Evolutionary conservation across 116 monocot species (phyloP).

Genomic region (Papilionanthe hybrid): DNA sequence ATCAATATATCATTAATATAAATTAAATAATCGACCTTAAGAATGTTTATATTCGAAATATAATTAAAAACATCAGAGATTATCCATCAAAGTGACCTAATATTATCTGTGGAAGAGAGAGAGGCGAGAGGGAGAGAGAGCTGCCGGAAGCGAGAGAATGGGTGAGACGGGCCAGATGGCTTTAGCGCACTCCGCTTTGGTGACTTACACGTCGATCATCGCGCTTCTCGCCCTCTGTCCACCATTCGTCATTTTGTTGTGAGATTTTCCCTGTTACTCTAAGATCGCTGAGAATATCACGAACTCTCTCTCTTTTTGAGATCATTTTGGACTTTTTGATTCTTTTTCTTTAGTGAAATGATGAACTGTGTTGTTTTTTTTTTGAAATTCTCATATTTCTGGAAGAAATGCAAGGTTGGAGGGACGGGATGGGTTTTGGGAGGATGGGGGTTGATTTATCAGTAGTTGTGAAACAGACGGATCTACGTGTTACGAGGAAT

Average conservation of each 20-base stretch:
- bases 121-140: not conserved
- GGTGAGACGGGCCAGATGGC: conserved; percentile 18
- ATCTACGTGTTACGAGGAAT: not conserved
- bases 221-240: conserved; percentile 92
- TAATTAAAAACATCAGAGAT: too few relatives aligned
- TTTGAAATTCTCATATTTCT: not conserved
- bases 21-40: too few relatives aligned
- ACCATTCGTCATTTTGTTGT: conserved; percentile 95
- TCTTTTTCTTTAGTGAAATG: not conserved
- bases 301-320: not conserved
- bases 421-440: not conserved
- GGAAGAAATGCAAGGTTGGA: not conserved
- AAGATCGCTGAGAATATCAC: not conserved
- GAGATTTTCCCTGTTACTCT: conserved; percentile 16
- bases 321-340: not conserved
- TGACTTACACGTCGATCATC: conserved; percentile 87
- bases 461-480: not conserved
- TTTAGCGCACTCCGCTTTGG: conserved; percentile 64
- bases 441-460: not conserved
- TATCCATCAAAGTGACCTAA: too few relatives aligned
- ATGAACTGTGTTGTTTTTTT: not conserved
- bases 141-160: not conserved
- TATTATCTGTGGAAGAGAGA: too few relatives aligned
- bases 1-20: too few relatives aligned
- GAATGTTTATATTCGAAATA: too few relatives aligned